These are phyloP conservation scores for Pichia californica DNA, from an alignment of 805 yeast genomes.

Conservation along the genomic window DNA sequence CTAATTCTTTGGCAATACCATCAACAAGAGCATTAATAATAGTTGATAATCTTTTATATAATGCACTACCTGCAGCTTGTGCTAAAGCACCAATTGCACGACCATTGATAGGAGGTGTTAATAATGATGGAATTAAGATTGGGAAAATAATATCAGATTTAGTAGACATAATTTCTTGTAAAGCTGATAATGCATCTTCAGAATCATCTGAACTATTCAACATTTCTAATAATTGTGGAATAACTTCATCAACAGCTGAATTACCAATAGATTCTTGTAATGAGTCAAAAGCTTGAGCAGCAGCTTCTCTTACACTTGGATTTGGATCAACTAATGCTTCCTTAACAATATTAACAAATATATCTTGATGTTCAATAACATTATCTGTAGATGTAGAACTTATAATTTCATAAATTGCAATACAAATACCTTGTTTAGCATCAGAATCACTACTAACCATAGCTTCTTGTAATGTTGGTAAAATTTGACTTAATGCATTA, in stretches of 20 bases:
- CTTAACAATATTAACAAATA: constrained; percentile 69
- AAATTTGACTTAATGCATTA: constrained; percentile 71
- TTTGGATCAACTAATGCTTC: constrained; percentile 72
- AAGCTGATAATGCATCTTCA: constrained; percentile 75
- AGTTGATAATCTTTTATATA: constrained; percentile 63
- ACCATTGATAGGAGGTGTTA: constrained; percentile 84
- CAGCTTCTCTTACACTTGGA: constrained; percentile 75
- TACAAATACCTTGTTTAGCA: constrained; percentile 93
- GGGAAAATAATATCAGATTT: constrained; percentile 92
- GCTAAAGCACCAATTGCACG: constrained; percentile 81
- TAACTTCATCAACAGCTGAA: constrained; percentile 77
- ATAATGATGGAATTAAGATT: constrained; percentile 76
- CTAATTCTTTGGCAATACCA: constrained; percentile 38
- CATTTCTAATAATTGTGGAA: constrained; percentile 74
- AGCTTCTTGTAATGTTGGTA: constrained; percentile 76
- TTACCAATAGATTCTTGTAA: constrained; percentile 79
- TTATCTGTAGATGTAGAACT: constrained; percentile 62
- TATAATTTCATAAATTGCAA: constrained; percentile 82
- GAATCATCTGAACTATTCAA: constrained; percentile 46
- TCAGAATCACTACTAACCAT: constrained; percentile 61
- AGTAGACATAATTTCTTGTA: constrained; percentile 86
- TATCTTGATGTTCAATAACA: constrained; percentile 56
- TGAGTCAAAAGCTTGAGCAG: constrained; percentile 85
- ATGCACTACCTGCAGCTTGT: constrained; percentile 80
- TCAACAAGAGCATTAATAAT: constrained; percentile 71